Evolutionary conservation across 768 basidiomycete species (phyloP).

Genomic region (Boletus vinaceobasis): DNA sequence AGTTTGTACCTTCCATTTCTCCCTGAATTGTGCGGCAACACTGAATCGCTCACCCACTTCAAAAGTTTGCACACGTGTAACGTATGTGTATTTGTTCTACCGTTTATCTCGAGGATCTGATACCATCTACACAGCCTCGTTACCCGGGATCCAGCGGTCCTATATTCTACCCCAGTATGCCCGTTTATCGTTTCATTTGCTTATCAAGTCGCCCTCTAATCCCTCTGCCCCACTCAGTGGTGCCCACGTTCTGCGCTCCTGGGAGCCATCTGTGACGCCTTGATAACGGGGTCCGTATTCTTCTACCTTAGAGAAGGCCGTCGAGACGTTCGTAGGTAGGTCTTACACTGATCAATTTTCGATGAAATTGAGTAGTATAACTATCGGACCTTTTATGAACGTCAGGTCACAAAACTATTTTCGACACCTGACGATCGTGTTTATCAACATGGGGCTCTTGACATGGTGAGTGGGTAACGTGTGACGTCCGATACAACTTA

Average conservation of each 20-base stretch:
- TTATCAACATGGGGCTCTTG: slow-evolving; percentile 14
- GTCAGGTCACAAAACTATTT: slow-evolving; percentile 7
- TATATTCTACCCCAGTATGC: background rate
- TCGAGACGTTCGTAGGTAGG: slow-evolving; percentile 8
- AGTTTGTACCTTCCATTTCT: background rate
- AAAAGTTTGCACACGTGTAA: background rate
- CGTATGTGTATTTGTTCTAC: background rate
- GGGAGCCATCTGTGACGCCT: slow-evolving; percentile 8
- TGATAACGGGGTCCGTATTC: slow-evolving; percentile 21
- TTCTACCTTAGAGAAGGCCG: slow-evolving; percentile 20
- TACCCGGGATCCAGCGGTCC: background rate
- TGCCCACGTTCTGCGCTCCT: slow-evolving; percentile 29
- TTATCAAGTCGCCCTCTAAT: background rate
- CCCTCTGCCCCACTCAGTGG: slow-evolving; percentile 1
- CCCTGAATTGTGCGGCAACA: background rate
- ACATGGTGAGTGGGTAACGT: slow-evolving; percentile 7
- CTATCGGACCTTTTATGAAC: background rate
- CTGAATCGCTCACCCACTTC: background rate
- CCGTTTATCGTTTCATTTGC: background rate
- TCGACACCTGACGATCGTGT: slow-evolving; percentile 14
- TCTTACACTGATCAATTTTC: too few species aligned
- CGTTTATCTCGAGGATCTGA: background rate
- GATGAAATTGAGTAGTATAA: background rate
- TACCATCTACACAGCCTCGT: background rate
- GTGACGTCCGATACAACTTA: background rate